Evolutionary conservation across 148 eudicot genomes (phyloP).

Genomic region (Rhododendron vialii): DNA sequence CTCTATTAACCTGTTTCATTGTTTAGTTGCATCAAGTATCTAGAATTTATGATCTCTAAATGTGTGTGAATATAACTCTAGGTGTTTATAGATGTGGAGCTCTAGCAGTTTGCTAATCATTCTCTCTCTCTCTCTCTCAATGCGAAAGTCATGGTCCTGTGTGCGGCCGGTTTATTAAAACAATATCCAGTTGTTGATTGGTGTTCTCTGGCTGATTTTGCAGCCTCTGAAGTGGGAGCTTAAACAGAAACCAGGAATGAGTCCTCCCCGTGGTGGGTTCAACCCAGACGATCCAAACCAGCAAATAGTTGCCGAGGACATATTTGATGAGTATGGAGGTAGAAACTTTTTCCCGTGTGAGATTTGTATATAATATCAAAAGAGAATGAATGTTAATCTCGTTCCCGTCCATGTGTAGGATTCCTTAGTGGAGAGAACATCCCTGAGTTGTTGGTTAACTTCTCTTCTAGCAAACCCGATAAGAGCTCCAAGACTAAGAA

Average conservation of each 20-base stretch:
- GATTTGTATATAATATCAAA: neutral
- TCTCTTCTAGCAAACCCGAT: slow-evolving; percentile 42
- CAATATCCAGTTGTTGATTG: slow-evolving; percentile 8
- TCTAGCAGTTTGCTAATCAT: neutral
- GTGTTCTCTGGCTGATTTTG: slow-evolving; percentile 14
- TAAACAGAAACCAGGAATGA: slow-evolving; percentile 92
- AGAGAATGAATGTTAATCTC: slow-evolving; percentile 10
- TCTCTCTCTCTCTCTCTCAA: neutral
- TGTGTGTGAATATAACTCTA: neutral
- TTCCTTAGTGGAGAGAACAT: slow-evolving; percentile 62
- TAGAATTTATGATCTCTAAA: neutral
- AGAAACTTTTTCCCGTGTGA: slow-evolving; percentile 1
- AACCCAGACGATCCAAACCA: slow-evolving; percentile 88
- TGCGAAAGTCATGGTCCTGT: neutral
- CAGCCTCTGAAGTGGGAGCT: slow-evolving; percentile 98
- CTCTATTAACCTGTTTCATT: neutral
- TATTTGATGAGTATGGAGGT: slow-evolving; percentile 99
- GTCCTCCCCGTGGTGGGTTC: slow-evolving; percentile 97
- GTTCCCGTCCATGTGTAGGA: slow-evolving; percentile 37
- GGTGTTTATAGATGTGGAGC: neutral
- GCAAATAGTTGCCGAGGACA: slow-evolving; percentile 98
- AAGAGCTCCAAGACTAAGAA: slow-evolving; percentile 51
- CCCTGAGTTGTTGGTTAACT: slow-evolving; percentile 64
- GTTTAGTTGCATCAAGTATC: neutral
- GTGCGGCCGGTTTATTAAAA: neutral